These are phyloP conservation scores for Tephrocybe rancida DNA, from an alignment of 768 basidiomycete genomes.

Conservation along the genomic window DNA sequence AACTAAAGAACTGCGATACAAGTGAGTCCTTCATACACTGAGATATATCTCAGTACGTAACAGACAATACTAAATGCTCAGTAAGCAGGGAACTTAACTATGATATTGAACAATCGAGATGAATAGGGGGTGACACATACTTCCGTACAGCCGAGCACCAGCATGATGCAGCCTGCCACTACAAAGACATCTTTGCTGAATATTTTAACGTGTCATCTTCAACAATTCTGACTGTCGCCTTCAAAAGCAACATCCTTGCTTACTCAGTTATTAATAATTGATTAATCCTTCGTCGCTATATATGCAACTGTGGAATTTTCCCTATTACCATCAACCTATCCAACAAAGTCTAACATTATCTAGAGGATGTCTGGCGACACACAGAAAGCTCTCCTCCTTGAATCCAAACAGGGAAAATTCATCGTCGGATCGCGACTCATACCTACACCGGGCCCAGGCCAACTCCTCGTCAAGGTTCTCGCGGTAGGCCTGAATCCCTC, in stretches of 20 bases:
- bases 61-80: too few relatives aligned
- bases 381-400: slow-evolving; percentile 28
- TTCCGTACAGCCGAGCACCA: too few relatives aligned
- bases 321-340: not conserved
- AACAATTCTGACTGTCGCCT: not conserved
- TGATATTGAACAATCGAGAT: too few relatives aligned
- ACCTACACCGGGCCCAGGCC: slow-evolving; percentile 33
- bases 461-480: slow-evolving; percentile 45
- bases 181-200: too few relatives aligned
- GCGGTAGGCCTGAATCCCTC: slow-evolving; percentile 47
- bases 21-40: too few relatives aligned
- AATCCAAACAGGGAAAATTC: slow-evolving; percentile 21
- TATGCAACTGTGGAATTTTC: not conserved
- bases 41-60: too few relatives aligned
- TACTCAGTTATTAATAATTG: slow-evolving; percentile 8
- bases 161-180: too few relatives aligned
- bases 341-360: too few relatives aligned
- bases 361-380: slow-evolving; percentile 11
- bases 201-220: not conserved
- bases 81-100: too few relatives aligned
- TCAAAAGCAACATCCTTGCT: not conserved
- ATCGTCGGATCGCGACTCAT: slow-evolving; percentile 13
- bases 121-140: too few relatives aligned
- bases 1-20: too few relatives aligned
- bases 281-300: not conserved